phyloP scores from a whole-genome alignment of 2,329 filamentous ascomycete species.

The Tolypocladium ovalisporum region DNA sequence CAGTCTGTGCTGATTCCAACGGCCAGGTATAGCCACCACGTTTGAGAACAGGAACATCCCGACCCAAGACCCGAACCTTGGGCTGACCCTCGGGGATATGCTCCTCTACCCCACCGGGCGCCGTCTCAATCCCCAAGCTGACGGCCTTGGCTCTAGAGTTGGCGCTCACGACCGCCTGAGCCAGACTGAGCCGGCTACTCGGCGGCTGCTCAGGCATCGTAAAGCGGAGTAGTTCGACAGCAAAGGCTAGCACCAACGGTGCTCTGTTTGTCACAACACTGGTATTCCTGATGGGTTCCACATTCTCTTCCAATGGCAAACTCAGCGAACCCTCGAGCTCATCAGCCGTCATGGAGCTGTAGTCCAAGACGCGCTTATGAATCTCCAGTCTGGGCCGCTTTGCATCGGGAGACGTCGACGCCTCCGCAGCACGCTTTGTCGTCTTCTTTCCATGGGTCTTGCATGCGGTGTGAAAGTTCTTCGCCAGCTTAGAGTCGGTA shows the following conservation, averaged over 20 bases:
- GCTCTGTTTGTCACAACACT: constrained; percentile 67
- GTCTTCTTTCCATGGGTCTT: constrained; percentile 37
- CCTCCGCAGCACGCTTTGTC: constrained; percentile 17
- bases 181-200: constrained; percentile 73
- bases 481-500: constrained; percentile 36
- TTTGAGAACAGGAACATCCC: constrained; percentile 66
- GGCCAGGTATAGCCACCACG: constrained; percentile 56
- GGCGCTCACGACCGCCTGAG: constrained; percentile 72
- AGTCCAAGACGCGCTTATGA: constrained; percentile 24
- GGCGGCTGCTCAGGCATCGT: constrained; percentile 80
- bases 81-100: constrained; percentile 70
- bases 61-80: constrained; percentile 58
- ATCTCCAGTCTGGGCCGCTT: constrained; percentile 23
- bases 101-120: constrained; percentile 54
- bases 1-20: neutral
- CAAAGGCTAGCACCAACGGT: constrained; percentile 72
- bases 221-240: constrained; percentile 59
- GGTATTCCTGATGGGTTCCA: constrained; percentile 46
- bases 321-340: constrained; percentile 52
- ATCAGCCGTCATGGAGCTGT: constrained; percentile 34
- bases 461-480: constrained; percentile 41
- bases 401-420: constrained; percentile 5
- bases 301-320: constrained; percentile 46
- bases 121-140: constrained; percentile 59
- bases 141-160: constrained; percentile 71